Evolutionary conservation across 495 filamentous ascomycete genomes (phyloP), one percentile per base, ranked within the genome.

Genomic region (Aspergillus olivimuriae): DNA sequence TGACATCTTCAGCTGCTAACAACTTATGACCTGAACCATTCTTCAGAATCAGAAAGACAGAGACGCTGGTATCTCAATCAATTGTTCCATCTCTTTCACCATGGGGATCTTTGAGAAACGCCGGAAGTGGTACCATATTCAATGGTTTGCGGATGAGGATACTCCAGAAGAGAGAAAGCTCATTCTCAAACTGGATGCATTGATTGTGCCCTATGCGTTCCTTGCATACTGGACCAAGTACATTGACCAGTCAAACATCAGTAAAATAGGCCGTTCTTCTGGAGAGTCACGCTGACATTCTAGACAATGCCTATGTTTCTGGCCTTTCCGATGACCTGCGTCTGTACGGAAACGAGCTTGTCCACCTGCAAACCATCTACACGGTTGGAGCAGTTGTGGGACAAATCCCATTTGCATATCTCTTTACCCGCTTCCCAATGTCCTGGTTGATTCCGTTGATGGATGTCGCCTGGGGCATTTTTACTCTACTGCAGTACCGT

Each of bases 391-490:
- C 68, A 10, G 72, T 75, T 14, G 31, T 73, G 1, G 70, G 70
- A 26, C 74, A 74, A 48, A 48, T 77, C 16, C 74, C 72, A 4
- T 74, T 74, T 51, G 57, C 64, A 18, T 75, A 68, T 51, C 50
- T 77, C 14, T 74, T 77, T 54, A 71, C 68, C 34, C 62, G 62
- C 34, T 34, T 75, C 7, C 72, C 70, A 2, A 73, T 74, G 65
- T 59, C 56, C 43, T 70, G 62, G 58, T 42, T 73, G 2, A 67
- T 75, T 24, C 71, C 71, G 14, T 58, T 62, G 19, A 38, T 65
- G 54, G 65, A 70, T 40, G 52, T 64, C 30, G 51, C 50, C 40
- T 75, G 72, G 72, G 70, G 72, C 3, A 51, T 73, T 24, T 73
- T 72, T 39, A 75, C 72, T 0, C 41, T 75, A 23, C 47, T 69